Base-by-base conservation (phyloP, 2,329 filamentous ascomycete genomes). In the Fusarium nurragi region DNA sequence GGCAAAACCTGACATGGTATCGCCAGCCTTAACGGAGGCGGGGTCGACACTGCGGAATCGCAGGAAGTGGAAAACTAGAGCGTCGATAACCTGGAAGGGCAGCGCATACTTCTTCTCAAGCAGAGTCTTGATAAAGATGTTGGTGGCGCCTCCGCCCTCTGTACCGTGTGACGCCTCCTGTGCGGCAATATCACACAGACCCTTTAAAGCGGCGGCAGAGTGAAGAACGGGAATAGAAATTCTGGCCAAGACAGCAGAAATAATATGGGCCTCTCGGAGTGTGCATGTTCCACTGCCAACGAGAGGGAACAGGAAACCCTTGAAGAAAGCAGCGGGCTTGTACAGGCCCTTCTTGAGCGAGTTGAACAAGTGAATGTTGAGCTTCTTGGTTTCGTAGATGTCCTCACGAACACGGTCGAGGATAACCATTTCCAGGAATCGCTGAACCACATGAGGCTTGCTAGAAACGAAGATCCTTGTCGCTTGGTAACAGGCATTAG, bases 91-190 rank as follows among this genome's bases (percentile, higher is more conserved):
- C 78, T 97, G 94, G 80, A 91, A 97, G 0, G 94, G 95, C 12
- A 99, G 83, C 0, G 95, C 95, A 71, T 99, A 98, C 75, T 96
- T 96, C 85, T 99, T 99, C 78, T 97, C 94, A 5, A 99, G 82
- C 34, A 99, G 85, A 1, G 92, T 89, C 74, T 92, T 92, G 79
- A 99, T 97, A 78, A 99, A 96, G 70, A 97, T 90, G 78, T 97
- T 98, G 62, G 94, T 95, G 5, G 94, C 91, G 43, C 94, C 94
- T 18, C 93, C 94, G 41, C 91, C 91, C 77, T 97, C 94, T 6
- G 89, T 91, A 54, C 93, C 88, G 19, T 89, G 88, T 10, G 90
- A 90, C 22, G 93, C 93, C 77, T 97, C 92, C 73, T 97, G 91
- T 1, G 94, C 94, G 7, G 93, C 91, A 73, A 99, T 95, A 72